A percentile compares a stretch with the other conserved stretches of the same genome.
These are phyloP conservation scores for Nakazawaea laoshanensis DNA, from an alignment of 805 yeast species.

Conservation along the genomic window DNA sequence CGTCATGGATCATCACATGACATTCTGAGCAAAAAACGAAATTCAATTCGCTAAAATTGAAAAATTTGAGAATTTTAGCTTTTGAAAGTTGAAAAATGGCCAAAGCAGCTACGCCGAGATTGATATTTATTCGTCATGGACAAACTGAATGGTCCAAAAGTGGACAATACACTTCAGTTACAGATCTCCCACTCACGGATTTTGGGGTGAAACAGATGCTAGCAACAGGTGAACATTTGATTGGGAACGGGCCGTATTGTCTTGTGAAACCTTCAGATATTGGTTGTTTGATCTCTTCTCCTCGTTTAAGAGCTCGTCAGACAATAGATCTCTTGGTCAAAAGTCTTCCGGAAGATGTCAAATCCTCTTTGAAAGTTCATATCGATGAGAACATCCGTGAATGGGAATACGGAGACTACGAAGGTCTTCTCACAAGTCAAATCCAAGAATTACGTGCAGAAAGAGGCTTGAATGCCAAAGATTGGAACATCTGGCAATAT, in stretches of 20 bases:
- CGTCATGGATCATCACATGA: too few relatives aligned
- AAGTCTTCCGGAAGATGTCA: slow-evolving; percentile 32
- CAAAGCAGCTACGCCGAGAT: slow-evolving; percentile 47
- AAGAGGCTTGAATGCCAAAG: slow-evolving; percentile 43
- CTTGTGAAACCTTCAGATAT: slow-evolving; percentile 58
- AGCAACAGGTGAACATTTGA: slow-evolving; percentile 62
- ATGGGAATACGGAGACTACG: slow-evolving; percentile 97
- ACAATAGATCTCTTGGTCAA: slow-evolving; percentile 62
- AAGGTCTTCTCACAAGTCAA: slow-evolving; percentile 67
- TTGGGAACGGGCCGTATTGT: slow-evolving; percentile 42
- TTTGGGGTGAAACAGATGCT: slow-evolving; percentile 73
- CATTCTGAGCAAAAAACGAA: too few relatives aligned
- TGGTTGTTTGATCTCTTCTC: slow-evolving; percentile 67
- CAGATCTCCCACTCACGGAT: slow-evolving; percentile 72
- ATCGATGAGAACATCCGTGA: slow-evolving; percentile 72
- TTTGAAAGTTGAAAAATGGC: too few relatives aligned
- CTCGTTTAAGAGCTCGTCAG: slow-evolving; percentile 70
- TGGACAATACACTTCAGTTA: slow-evolving; percentile 84
- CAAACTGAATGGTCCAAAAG: slow-evolving; percentile 95
- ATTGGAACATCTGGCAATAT: slow-evolving; percentile 83
- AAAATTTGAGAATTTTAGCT: too few relatives aligned
- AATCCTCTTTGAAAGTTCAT: slow-evolving; percentile 31
- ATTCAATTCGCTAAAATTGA: too few relatives aligned
- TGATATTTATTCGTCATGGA: slow-evolving; percentile 71
- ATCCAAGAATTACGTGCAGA: slow-evolving; percentile 51